Base-by-base conservation (phyloP, 2,329 filamentous ascomycete species). In the Stagonosporopsis vannaccii region DNA sequence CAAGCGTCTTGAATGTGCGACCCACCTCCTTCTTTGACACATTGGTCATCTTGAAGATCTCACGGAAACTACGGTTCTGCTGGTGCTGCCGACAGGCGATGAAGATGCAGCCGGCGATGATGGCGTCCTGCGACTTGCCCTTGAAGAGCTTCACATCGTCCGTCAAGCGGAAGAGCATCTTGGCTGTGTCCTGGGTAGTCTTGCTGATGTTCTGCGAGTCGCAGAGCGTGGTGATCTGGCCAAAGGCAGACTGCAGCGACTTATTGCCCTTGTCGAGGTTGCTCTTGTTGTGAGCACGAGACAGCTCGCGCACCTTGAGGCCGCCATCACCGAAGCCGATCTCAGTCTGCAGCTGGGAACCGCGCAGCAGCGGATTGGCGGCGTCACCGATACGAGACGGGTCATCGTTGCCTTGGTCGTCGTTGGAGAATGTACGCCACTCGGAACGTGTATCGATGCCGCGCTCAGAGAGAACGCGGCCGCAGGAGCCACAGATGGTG, bases 381-480 rank as follows among this genome's bases (percentile, higher is more conserved):
- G 90, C 91, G 68, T 98, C 95, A 81, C 95, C 95, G 63, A 99
- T 94, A 92, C 95, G 95, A 56, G 92, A 97, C 4, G 96, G 95
- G 66, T 99, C 95, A 68, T 98, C 96, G 71, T 91, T 93, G 71
- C 91, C 92, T 76, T 97, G 92, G 75, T 99, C 96, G 72, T 99
- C 95, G 75, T 98, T 98, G 73, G 93, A 92, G 79, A 99, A 99
- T 0, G 95, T 99, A 74, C 95, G 91, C 95, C 95, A 99, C 80
- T 99, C 95, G 43, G 92, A 97, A 60, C 96, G 90, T 59, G 91
- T 96, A 74, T 99, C 96, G 72, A 99, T 93, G 74, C 95, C 92
- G 64, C 92, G 90, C 71, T 94, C 90, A 58, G 90, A 90, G 26
- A 99, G 85, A 6, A 99, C 95, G 30, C 97, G 83, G 33, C 95